Base-by-base conservation (phyloP, 225 moss, liverwort and hornwort species). In the Takakia lepidozioides region DNA sequence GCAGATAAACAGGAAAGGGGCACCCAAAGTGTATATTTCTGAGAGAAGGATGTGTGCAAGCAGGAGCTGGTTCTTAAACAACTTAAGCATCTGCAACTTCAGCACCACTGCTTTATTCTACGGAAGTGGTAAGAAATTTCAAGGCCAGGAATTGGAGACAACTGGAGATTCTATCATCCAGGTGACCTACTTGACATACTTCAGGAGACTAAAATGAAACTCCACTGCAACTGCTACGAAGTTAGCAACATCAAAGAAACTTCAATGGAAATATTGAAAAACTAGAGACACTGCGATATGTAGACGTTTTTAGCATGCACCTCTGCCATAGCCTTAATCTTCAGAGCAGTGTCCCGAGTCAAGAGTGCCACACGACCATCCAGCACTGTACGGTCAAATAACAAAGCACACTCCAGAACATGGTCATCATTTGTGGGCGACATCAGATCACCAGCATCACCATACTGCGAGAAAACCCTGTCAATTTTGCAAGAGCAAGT, bases 271-370 rank as follows among this genome's bases (percentile, higher is more conserved):
- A n/a, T n/a, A n/a, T n/a, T n/a, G n/a, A n/a, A n/a, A n/a, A n/a
- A n/a, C n/a, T n/a, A n/a, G n/a, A n/a, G n/a, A n/a, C n/a, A n/a
- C n/a, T n/a, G n/a, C n/a, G 16, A 43, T 10, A 48, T 11, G 48
- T 16, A 3, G 18, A 10, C 13, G 38, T 48, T 13, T 18, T 29
- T n/a, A n/a, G n/a, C n/a, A n/a, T n/a, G n/a, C 54, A 80, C 93
- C 93, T 95, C 90, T 10, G 95, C 84, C 73, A 87, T 75, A 36
- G 90, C 90, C 55, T 90, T 95, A 51, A 95, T 95, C 61, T 78
- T 80, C 43, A 95, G 89, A 5, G 95, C 72, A 10, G 70, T 90
- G 59, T 90, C 87, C 38, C 67, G 71, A 11, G 90, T 90, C 48
- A 90, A 34, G 4, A 95, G 65, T 25, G 86, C 86, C 40, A 90